phyloP scores from a whole-genome alignment of 192 early-diverging fungal species.

The Backusella liffmaniae region DNA sequence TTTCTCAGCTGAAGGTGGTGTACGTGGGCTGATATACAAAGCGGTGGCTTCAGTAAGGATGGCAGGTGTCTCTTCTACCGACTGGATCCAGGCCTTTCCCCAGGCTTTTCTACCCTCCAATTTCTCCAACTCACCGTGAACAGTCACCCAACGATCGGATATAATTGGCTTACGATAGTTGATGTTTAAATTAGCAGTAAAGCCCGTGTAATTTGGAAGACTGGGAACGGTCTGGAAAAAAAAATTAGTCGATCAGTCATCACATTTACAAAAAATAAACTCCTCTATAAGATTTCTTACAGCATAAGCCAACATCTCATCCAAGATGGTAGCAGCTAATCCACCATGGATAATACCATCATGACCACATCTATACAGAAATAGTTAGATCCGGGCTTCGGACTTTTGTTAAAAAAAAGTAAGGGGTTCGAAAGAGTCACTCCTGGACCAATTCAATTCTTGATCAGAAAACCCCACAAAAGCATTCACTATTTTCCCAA shows the following conservation, averaged over 20 bases:
- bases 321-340: slow-evolving; percentile 42
- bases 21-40: slow-evolving; percentile 24
- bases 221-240: slow-evolving; percentile 14
- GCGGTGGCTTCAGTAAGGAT: slow-evolving; percentile 23
- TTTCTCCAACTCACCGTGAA: slow-evolving; percentile 18
- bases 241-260: neutral
- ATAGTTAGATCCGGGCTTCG: neutral
- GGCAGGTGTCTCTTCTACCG: slow-evolving; percentile 21
- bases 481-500: neutral
- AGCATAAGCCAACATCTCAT: slow-evolving; percentile 34
- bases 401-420: neutral
- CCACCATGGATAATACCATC: slow-evolving; percentile 78
- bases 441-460: neutral
- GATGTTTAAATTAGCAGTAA: slow-evolving; percentile 32
- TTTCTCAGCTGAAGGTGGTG: neutral
- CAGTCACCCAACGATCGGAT: slow-evolving; percentile 26
- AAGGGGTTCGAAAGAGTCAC: neutral
- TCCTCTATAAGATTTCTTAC: slow-evolving; percentile 15
- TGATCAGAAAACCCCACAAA: neutral
- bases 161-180: slow-evolving; percentile 26
- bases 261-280: neutral
- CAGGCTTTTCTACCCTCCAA: slow-evolving; percentile 31
- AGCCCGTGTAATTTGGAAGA: slow-evolving; percentile 27
- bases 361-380: slow-evolving; percentile 60
- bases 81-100: slow-evolving; percentile 23